A percentile compares a stretch with the other conserved stretches of the same genome.
Conservation (phyloP, 305 asterid genomes). For the Solanum hybrid region DNA sequence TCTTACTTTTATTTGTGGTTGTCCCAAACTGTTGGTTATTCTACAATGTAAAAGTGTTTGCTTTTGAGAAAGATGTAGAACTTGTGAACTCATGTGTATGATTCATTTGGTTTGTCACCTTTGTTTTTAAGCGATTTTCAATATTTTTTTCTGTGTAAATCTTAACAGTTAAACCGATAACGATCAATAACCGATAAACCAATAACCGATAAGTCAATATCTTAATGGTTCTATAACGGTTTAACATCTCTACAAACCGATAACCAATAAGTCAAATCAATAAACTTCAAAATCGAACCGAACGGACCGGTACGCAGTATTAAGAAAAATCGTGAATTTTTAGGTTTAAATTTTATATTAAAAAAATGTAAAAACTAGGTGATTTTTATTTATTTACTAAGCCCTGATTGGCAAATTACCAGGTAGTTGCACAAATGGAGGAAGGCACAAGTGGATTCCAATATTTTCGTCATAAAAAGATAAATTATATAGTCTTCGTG, state of each 20-base stretch:
- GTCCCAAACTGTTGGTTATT: neutral
- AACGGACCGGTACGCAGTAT: neutral
- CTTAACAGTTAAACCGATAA: too few relatives aligned
- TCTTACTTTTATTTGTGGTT: neutral
- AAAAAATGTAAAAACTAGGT: neutral
- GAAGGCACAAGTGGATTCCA: neutral
- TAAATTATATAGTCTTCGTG: neutral
- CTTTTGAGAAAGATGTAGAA: neutral
- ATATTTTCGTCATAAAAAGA: neutral
- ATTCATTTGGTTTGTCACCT: neutral
- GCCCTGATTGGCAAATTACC: neutral
- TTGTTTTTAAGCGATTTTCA: neutral
- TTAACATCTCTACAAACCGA: too few relatives aligned
- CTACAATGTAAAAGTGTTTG: neutral
- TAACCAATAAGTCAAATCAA: too few relatives aligned
- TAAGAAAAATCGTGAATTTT: neutral
- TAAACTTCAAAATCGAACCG: neutral
- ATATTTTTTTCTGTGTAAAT: neutral
- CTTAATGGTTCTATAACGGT: neutral
- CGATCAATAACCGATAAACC: neutral
- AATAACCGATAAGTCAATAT: neutral
- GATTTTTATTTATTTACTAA: neutral
- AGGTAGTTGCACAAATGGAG: neutral
- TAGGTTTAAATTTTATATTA: neutral
- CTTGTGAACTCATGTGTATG: neutral